A percentile compares a stretch with the other conserved stretches of the same genome.
Conservation (phyloP, 2,329 filamentous ascomycete species). For the Colletotrichum tofieldiae region DNA sequence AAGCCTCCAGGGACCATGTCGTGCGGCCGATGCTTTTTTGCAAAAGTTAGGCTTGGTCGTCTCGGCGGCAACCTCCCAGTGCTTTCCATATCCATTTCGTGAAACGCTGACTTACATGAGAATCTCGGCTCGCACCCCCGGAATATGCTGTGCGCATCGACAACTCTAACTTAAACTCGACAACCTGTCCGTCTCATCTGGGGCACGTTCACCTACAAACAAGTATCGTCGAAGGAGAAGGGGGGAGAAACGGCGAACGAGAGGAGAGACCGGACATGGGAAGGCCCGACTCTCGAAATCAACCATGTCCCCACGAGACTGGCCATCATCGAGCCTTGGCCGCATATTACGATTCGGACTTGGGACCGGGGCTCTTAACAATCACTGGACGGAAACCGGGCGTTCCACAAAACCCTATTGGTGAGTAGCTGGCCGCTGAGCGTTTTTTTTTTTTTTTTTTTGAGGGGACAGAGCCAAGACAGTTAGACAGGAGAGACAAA, state of each 20-base stretch:
- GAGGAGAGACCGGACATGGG: not conserved
- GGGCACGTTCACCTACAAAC: not conserved
- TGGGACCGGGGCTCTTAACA: conserved; percentile 12
- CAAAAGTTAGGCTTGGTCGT: not conserved
- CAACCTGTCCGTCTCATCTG: not conserved
- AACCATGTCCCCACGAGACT: conserved; percentile 6
- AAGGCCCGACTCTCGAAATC: conserved; percentile 19
- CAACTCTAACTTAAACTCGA: conserved; percentile 3
- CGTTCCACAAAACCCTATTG: conserved; percentile 18
- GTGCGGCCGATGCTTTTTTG: not conserved
- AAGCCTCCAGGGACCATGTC: not conserved
- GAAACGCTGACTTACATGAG: not conserved
- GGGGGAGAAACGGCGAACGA: not conserved
- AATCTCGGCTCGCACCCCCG: not conserved
- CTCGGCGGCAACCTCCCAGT: too few species aligned
- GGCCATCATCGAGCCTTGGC: conserved; percentile 22
- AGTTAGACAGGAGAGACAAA: not conserved
- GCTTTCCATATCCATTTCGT: not conserved
- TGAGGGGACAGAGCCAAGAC: conserved; percentile 13
- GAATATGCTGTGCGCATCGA: not conserved
- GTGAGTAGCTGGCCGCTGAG: not conserved
- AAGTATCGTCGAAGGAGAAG: too few species aligned
- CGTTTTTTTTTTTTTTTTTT: too few species aligned
- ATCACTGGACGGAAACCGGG: conserved; percentile 9
- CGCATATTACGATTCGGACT: conserved; percentile 26